These are phyloP conservation scores for Pseudonitzschia pungens DNA, from an alignment of 108 stramenopile species.

Conservation along the genomic window DNA sequence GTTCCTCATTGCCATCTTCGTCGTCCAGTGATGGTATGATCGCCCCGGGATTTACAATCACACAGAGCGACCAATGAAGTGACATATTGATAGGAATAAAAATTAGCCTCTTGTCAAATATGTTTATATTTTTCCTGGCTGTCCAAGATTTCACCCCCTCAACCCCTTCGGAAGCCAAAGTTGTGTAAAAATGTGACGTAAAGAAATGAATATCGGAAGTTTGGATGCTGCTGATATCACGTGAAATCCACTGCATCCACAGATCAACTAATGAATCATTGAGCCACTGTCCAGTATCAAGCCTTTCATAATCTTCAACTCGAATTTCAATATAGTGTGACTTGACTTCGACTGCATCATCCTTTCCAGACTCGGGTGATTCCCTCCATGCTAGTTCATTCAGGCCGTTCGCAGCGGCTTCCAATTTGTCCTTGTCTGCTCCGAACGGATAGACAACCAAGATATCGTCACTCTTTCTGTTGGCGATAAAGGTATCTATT, in stretches of 20 bases:
- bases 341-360: constrained; percentile 11
- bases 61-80: constrained; percentile 95
- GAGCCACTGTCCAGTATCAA: constrained; percentile 68
- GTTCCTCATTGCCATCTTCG: neutral
- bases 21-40: constrained; percentile 29
- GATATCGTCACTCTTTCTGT: constrained; percentile 35
- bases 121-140: constrained; percentile 71
- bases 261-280: constrained; percentile 90
- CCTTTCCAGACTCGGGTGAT: neutral
- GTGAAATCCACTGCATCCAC: constrained; percentile 83
- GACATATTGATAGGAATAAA: constrained; percentile 93
- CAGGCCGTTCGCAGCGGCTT: constrained; percentile 36
- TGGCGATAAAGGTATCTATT: neutral
- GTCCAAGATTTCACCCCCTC: constrained; percentile 82
- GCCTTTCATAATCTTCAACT: constrained; percentile 59
- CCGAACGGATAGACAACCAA: constrained; percentile 76
- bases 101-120: constrained; percentile 87
- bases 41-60: constrained; percentile 86
- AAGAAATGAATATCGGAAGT: constrained; percentile 65
- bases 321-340: constrained; percentile 63
- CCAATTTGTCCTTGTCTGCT: constrained; percentile 43
- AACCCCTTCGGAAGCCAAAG: constrained; percentile 55
- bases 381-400: constrained; percentile 26
- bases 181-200: constrained; percentile 88
- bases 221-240: constrained; percentile 41